A percentile compares a stretch with the other conserved stretches of the same genome.
Conservation (phyloP, 192 early-diverging fungal species). For the Podochytrium sp. region DNA sequence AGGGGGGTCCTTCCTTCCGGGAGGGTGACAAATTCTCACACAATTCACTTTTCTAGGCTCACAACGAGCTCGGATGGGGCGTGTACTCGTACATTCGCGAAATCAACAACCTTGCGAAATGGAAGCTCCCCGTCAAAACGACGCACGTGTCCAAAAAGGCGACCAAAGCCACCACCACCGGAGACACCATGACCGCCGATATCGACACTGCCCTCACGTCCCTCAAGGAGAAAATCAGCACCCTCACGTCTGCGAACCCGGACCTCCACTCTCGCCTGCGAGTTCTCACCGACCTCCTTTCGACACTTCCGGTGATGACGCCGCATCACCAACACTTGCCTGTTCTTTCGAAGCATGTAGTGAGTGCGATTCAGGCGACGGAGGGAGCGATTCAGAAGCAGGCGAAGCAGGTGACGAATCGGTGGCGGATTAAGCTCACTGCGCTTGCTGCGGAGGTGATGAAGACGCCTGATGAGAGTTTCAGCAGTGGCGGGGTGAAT, state of each 20-base stretch:
- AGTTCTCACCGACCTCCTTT: constrained; percentile 8
- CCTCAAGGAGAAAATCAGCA: not conserved
- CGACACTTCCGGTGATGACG: constrained; percentile 6
- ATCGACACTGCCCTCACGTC: not conserved
- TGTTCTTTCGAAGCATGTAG: constrained; percentile 9
- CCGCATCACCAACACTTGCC: constrained; percentile 21
- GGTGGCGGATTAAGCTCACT: constrained; percentile 15
- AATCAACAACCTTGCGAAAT: not conserved
- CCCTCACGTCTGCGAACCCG: not conserved
- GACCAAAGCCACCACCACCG: not conserved
- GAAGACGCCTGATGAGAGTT: constrained; percentile 16
- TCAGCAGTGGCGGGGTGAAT: not conserved
- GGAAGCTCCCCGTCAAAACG: constrained; percentile 14
- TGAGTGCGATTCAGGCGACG: constrained; percentile 7
- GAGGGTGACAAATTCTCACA: no score
- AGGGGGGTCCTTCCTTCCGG: not conserved
- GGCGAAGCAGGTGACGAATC: constrained; percentile 4
- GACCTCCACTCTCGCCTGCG: constrained; percentile 1
- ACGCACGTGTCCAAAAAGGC: not conserved
- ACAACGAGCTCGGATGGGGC: constrained; percentile 25
- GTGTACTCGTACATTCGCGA: constrained; percentile 7
- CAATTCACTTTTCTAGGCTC: constrained; percentile 4
- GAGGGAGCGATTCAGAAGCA: not conserved
- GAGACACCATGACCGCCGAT: not conserved
- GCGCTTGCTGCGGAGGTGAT: constrained; percentile 3